Base-by-base conservation (phyloP, 1,139 yeast species). In the Yamadazyma trypodendri region DNA sequence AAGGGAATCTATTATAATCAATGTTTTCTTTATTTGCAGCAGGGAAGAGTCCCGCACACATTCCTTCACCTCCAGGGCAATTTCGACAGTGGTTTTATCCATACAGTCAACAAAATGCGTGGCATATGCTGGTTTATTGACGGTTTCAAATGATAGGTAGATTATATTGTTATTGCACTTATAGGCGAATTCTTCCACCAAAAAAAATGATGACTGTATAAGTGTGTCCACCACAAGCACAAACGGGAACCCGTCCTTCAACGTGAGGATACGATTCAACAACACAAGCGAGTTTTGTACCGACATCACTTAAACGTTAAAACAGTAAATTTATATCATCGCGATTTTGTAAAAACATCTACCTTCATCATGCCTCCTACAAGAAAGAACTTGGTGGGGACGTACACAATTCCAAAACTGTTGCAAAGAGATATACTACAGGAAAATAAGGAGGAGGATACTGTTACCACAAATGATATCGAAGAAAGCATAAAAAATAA, bases 231-330 rank as follows among this genome's bases (percentile, higher is more conserved):
- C 58, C 2, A 84, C 65, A 5, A 90, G 65, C 11, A 87, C 61
- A 42, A 90, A 77, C 0, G 95, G 94, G 0, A 94, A 75, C 14
- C 63, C 64, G 51, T 90, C 97, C 46, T 81, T 83, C 34, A 86
- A 63, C 2, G 81, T 64, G 9, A 90, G 61, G 7, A 87, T 62
- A 42, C 97, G 63, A 35, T 70, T 76, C 35, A 85, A 61, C 11
- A 83, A 62, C 17, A 82, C 81, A 0, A 74, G 56, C 1, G 88
- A 75, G 41, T 28, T 28, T 12, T 28, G 31, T 4, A 28, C 31
- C 16, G 73, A 79, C 42, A 80, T 81, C 3, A 67, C 60, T 8
- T 77, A 46, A 72, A 66, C 67, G 20, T 24, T 6, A 20, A 7
- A 20, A 20, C 23, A 6, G 22, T 18, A 17, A 34, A 13, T 16